phyloP scores from a whole-genome alignment of 2,329 filamentous ascomycete species.

The Penicillium fuscoglaucum region DNA sequence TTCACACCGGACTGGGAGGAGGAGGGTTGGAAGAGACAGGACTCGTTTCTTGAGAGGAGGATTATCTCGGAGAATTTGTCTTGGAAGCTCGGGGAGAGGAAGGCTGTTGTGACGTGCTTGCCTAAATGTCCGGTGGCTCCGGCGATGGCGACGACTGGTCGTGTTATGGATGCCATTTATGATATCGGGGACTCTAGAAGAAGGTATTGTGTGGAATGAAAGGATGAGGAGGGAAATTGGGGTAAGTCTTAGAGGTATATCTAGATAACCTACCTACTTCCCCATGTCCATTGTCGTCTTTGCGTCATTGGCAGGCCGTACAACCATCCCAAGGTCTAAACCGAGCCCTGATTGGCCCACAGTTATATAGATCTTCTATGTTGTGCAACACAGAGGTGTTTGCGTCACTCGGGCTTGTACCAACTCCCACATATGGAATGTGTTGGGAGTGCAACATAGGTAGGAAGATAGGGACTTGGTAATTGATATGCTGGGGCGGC shows the following conservation, averaged over 20 bases:
- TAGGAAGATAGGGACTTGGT: background rate
- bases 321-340: background rate
- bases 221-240: background rate
- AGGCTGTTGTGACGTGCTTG: slow-evolving; percentile 24
- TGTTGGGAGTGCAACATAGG: background rate
- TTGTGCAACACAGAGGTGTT: background rate
- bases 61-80: slow-evolving; percentile 27
- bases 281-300: background rate
- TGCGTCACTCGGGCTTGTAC: background rate
- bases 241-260: background rate
- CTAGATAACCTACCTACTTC: background rate
- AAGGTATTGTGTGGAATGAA: too few species aligned
- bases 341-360: background rate
- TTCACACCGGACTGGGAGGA: slow-evolving; percentile 8
- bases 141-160: slow-evolving; percentile 26
- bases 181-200: background rate
- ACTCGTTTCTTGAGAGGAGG: slow-evolving; percentile 22
- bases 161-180: background rate
- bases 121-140: slow-evolving; percentile 23
- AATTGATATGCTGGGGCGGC: background rate
- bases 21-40: slow-evolving; percentile 4
- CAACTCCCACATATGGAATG: background rate
- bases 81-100: slow-evolving; percentile 24
- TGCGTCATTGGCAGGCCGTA: background rate
- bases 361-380: background rate